phyloP scores from a whole-genome alignment of 495 filamentous ascomycete species.

The Penicillium roqueforti region DNA sequence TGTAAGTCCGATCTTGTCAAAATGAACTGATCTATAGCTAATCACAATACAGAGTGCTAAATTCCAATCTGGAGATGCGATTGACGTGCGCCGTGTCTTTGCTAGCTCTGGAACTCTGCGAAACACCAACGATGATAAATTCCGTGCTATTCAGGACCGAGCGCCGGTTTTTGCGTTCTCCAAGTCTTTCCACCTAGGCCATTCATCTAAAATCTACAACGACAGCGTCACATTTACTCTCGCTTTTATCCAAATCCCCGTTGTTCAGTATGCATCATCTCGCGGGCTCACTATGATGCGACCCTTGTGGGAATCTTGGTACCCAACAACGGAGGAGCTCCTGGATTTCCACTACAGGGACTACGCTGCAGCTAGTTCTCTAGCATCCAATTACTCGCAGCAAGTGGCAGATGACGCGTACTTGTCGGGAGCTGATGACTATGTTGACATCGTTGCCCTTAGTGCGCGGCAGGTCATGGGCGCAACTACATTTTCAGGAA shows the following conservation, averaged over 20 bases:
- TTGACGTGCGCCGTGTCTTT: constrained; percentile 66
- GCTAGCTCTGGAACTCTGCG: constrained; percentile 61
- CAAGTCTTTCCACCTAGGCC: constrained; percentile 63
- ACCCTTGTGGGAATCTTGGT: constrained; percentile 81
- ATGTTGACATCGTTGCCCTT: constrained; percentile 79
- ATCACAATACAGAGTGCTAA: constrained; percentile 44
- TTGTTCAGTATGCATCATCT: constrained; percentile 80
- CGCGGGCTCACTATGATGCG: constrained; percentile 78
- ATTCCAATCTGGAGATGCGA: constrained; percentile 70
- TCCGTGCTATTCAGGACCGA: constrained; percentile 72
- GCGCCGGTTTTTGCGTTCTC: constrained; percentile 91
- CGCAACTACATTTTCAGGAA: constrained; percentile 83
- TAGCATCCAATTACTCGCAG: constrained; percentile 74
- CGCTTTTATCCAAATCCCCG: constrained; percentile 76
- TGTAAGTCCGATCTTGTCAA: constrained; percentile 29
- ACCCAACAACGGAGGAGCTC: constrained; percentile 56
- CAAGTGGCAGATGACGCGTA: constrained; percentile 75
- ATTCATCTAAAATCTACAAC: constrained; percentile 15
- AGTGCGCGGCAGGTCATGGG: constrained; percentile 91
- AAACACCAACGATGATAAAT: constrained; percentile 61
- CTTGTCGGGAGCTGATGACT: constrained; percentile 44
- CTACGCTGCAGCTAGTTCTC: constrained; percentile 54
- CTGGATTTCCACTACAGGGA: constrained; percentile 75
- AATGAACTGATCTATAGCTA: constrained; percentile 7
- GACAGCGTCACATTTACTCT: constrained; percentile 75